Percentiles rank a stretch among this genome's conserved stretches.
These are phyloP conservation scores for Podospora fimiseda DNA, from an alignment of 495 filamentous ascomycete genomes.

Conservation along the genomic window DNA sequence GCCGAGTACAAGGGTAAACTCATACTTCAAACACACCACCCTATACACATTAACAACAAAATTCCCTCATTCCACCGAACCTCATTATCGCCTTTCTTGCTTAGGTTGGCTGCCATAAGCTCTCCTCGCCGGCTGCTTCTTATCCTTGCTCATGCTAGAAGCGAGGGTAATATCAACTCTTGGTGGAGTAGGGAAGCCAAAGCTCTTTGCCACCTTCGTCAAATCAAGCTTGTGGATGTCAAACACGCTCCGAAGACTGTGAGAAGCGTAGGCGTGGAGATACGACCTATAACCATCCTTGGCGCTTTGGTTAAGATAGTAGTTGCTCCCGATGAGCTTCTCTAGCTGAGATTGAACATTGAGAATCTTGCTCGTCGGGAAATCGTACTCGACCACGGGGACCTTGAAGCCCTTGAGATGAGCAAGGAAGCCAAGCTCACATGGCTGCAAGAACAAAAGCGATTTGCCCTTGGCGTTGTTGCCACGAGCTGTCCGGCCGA, in stretches of 20 bases:
- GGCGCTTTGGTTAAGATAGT: constrained; percentile 84
- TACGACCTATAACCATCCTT: constrained; percentile 72
- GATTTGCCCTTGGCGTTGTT: constrained; percentile 74
- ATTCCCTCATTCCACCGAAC: not conserved
- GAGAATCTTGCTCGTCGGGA: constrained; percentile 83
- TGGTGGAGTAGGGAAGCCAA: constrained; percentile 85
- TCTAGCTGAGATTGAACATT: constrained; percentile 95
- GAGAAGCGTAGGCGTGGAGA: constrained; percentile 88
- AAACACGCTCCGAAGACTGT: constrained; percentile 83
- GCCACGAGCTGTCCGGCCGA: constrained; percentile 89
- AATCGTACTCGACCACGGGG: constrained; percentile 92
- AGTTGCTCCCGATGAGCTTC: constrained; percentile 88
- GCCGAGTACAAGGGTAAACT: no score
- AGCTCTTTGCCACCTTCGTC: constrained; percentile 87
- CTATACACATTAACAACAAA: not conserved
- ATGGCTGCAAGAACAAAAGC: constrained; percentile 86
- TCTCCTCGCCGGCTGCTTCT: constrained; percentile 70
- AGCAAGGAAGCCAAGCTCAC: constrained; percentile 85
- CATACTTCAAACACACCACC: not conserved
- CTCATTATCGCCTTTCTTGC: constrained; percentile 22
- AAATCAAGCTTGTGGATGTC: constrained; percentile 92
- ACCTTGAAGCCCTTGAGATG: constrained; percentile 89
- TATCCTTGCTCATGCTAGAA: constrained; percentile 79
- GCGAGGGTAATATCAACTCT: constrained; percentile 84
- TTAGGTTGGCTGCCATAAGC: constrained; percentile 66